Evolutionary conservation across 2,329 filamentous ascomycete species (phyloP).

Genomic region (Alternaria ventricosa): DNA sequence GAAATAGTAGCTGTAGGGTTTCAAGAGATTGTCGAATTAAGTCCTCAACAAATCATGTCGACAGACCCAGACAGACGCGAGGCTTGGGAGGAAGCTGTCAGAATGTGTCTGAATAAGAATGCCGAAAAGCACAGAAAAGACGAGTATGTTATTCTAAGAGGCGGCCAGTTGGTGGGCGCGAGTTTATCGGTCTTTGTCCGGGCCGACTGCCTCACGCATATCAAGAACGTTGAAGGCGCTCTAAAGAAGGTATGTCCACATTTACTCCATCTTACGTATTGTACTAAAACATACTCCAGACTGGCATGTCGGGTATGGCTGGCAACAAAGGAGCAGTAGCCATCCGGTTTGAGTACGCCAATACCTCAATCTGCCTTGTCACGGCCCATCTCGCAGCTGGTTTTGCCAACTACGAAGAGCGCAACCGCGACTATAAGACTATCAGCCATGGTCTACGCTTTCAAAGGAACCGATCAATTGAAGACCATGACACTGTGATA

Average conservation of each 20-base stretch:
- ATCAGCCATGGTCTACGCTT: slow-evolving; percentile 89
- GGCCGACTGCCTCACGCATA: slow-evolving; percentile 74
- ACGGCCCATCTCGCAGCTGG: slow-evolving; percentile 96
- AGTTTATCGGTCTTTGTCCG: slow-evolving; percentile 92
- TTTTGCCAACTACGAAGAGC: slow-evolving; percentile 94
- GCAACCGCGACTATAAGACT: slow-evolving; percentile 90
- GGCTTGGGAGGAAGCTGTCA: slow-evolving; percentile 85
- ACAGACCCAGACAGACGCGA: slow-evolving; percentile 88
- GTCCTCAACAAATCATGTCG: slow-evolving; percentile 98
- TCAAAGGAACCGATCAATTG: slow-evolving; percentile 87
- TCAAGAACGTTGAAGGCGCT: slow-evolving; percentile 96
- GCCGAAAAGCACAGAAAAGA: slow-evolving; percentile 70
- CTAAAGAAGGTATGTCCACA: slow-evolving; percentile 74
- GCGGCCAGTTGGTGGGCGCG: slow-evolving; percentile 92
- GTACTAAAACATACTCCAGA: slow-evolving; percentile 54
- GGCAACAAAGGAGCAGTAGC: slow-evolving; percentile 98
- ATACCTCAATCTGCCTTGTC: slow-evolving; percentile 91
- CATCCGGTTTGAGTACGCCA: slow-evolving; percentile 93
- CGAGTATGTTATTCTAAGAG: slow-evolving; percentile 86
- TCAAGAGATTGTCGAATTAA: slow-evolving; percentile 97
- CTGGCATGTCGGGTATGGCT: slow-evolving; percentile 93
- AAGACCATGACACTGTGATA: slow-evolving; percentile 84
- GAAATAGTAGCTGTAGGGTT: slow-evolving; percentile 92
- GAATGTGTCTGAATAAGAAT: slow-evolving; percentile 75
- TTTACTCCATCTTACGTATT: neutral